Percentiles rank a stretch among this genome's conserved stretches.
These are phyloP conservation scores for Pythium angustatum DNA, from an alignment of 352 stramenopile species.

Conservation along the genomic window DNA sequence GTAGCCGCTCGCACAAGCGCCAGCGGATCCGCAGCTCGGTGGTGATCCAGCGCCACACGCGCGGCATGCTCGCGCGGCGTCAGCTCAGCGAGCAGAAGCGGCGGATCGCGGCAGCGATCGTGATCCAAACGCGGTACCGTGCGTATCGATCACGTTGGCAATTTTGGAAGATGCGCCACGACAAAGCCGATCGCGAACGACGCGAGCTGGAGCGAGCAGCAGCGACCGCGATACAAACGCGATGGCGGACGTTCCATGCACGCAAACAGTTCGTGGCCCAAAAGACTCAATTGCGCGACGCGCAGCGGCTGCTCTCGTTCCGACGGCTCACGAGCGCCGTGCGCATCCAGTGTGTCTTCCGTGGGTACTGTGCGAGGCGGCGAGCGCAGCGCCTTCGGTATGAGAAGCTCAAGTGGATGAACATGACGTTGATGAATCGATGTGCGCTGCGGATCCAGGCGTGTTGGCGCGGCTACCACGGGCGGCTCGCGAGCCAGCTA, in stretches of 20 bases:
- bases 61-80: slow-evolving; percentile 50
- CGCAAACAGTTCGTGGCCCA: slow-evolving; percentile 39
- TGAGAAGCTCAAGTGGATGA: slow-evolving; percentile 73
- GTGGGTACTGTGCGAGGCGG: slow-evolving; percentile 59
- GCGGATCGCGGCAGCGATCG: slow-evolving; percentile 43
- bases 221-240: slow-evolving; percentile 51
- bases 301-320: slow-evolving; percentile 40
- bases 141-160: slow-evolving; percentile 39
- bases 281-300: slow-evolving; percentile 33
- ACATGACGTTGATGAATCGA: slow-evolving; percentile 56
- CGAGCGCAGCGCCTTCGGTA: slow-evolving; percentile 47
- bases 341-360: slow-evolving; percentile 62
- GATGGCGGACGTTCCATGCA: slow-evolving; percentile 40
- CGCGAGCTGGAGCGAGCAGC: slow-evolving; percentile 34
- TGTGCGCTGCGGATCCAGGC: slow-evolving; percentile 76
- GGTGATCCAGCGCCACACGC: slow-evolving; percentile 61
- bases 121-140: slow-evolving; percentile 60
- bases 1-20: slow-evolving; percentile 21
- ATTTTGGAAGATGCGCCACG: slow-evolving; percentile 38
- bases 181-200: slow-evolving; percentile 38
- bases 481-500: slow-evolving; percentile 58
- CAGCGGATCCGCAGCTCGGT: slow-evolving; percentile 31
- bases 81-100: slow-evolving; percentile 28
- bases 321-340: slow-evolving; percentile 47
- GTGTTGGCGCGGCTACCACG: slow-evolving; percentile 74